Evolutionary conservation across 495 filamentous ascomycete genomes (phyloP).

Genomic region (Chaetomidium leptoderma): DNA sequence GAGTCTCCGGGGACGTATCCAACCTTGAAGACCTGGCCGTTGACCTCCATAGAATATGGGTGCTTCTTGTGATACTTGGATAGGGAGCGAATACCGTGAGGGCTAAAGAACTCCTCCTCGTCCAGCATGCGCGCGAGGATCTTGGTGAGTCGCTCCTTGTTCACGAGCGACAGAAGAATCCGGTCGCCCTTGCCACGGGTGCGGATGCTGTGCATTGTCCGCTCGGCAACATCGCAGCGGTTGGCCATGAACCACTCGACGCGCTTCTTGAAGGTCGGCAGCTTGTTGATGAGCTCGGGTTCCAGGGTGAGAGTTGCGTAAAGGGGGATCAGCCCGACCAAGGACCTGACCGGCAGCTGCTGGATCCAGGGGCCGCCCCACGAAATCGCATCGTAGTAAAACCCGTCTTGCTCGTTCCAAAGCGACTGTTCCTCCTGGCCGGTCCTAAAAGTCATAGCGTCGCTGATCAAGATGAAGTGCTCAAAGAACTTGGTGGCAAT

Average conservation of each 20-base stretch:
- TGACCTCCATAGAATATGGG: conserved; percentile 93
- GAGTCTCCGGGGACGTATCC: conserved; percentile 91
- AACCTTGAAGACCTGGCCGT: conserved; percentile 83
- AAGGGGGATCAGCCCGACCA: conserved; percentile 89
- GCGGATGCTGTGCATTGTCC: conserved; percentile 88
- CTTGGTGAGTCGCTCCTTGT: conserved; percentile 76
- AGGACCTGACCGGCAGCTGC: conserved; percentile 83
- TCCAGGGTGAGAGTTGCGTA: conserved; percentile 90
- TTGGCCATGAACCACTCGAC: conserved; percentile 91
- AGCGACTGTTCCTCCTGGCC: conserved; percentile 73
- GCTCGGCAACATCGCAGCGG: conserved; percentile 74
- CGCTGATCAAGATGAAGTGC: conserved; percentile 95
- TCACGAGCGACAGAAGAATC: conserved; percentile 81
- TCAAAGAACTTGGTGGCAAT: conserved; percentile 99
- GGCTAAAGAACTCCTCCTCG: conserved; percentile 85
- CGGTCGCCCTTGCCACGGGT: conserved; percentile 83
- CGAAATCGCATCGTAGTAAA: conserved; percentile 98
- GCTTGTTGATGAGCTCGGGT: conserved; percentile 84
- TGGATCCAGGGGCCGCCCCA: conserved; percentile 90
- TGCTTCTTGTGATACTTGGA: conserved; percentile 89
- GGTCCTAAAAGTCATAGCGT: conserved; percentile 89
- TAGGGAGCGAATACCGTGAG: conserved; percentile 87
- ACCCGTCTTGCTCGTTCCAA: conserved; percentile 93
- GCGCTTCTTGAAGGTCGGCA: conserved; percentile 90
- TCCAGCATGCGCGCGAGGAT: conserved; percentile 90